Percentiles rank a stretch among this genome's conserved stretches.
Conservation (phyloP, 805 yeast genomes). For the Candida michaelii region DNA sequence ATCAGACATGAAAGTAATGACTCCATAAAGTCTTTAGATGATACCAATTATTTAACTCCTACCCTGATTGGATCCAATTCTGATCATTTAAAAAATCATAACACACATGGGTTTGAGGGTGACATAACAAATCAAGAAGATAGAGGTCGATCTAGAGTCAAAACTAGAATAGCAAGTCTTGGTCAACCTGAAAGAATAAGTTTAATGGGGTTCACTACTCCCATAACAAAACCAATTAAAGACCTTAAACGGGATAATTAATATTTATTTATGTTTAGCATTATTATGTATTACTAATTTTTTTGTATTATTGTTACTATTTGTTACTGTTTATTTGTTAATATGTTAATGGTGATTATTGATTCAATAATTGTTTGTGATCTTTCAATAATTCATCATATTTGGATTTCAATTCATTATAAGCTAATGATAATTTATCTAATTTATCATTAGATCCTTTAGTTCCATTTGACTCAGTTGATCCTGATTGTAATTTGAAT, state of each 20-base stretch:
- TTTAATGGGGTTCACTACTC: constrained; percentile 60
- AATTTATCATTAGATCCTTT: constrained; percentile 29
- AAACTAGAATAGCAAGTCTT: constrained; percentile 19
- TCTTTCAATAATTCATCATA: constrained; percentile 59
- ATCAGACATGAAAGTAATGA: neutral
- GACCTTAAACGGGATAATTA: constrained; percentile 51
- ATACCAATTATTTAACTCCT: neutral
- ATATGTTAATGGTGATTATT: neutral
- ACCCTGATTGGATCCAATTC: neutral
- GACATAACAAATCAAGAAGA: constrained; percentile 17
- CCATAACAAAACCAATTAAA: constrained; percentile 55
- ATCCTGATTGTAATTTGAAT: constrained; percentile 30
- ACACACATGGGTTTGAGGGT: neutral
- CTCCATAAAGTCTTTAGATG: neutral
- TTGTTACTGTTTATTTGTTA: no score
- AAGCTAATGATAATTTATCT: constrained; percentile 54
- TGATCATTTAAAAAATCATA: neutral
- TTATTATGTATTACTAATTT: constrained; percentile 21
- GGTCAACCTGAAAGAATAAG: constrained; percentile 33
- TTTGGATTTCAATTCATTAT: constrained; percentile 55
- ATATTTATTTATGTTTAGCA: constrained; percentile 34
- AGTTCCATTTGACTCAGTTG: neutral
- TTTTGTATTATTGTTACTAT: no score
- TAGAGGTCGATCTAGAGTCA: constrained; percentile 23
- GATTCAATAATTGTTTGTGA: constrained; percentile 40